Evolutionary conservation across 2,329 filamentous ascomycete species (phyloP).

Genomic region (Ceratocystis diversiconidia): DNA sequence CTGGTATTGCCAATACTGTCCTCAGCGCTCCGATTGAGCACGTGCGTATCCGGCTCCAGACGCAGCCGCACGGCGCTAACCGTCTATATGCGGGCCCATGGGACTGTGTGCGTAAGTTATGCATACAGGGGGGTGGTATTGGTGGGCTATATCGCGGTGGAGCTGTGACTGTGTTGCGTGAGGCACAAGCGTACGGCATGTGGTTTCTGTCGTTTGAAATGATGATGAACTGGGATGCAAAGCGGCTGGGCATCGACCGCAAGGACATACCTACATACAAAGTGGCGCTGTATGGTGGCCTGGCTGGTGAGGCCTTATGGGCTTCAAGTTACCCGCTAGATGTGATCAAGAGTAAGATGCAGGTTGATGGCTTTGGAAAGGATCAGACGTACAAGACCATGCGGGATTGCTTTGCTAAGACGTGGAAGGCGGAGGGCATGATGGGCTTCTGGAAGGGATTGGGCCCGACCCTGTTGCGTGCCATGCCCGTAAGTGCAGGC

Average conservation of each 20-base stretch:
- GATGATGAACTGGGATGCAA: constrained; percentile 81
- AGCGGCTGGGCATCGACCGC: constrained; percentile 59
- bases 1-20: constrained; percentile 75
- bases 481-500: constrained; percentile 95
- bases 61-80: constrained; percentile 74
- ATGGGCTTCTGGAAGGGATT: constrained; percentile 92
- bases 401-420: constrained; percentile 80
- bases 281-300: constrained; percentile 78
- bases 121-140: constrained; percentile 49
- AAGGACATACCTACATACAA: constrained; percentile 70
- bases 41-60: constrained; percentile 88
- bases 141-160: constrained; percentile 75
- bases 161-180: constrained; percentile 70
- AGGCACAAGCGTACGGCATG: constrained; percentile 85
- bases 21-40: constrained; percentile 92
- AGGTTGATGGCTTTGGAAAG: constrained; percentile 77
- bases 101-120: constrained; percentile 82
- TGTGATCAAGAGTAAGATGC: constrained; percentile 99
- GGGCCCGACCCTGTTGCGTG: constrained; percentile 75
- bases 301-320: constrained; percentile 92
- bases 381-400: constrained; percentile 63
- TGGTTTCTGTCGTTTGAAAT: constrained; percentile 96
- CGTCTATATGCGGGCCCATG: constrained; percentile 70
- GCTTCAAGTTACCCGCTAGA: constrained; percentile 88
- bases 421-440: constrained; percentile 59